Conservation (phyloP, 768 basidiomycete species). For the Boletus rubropictus region DNA sequence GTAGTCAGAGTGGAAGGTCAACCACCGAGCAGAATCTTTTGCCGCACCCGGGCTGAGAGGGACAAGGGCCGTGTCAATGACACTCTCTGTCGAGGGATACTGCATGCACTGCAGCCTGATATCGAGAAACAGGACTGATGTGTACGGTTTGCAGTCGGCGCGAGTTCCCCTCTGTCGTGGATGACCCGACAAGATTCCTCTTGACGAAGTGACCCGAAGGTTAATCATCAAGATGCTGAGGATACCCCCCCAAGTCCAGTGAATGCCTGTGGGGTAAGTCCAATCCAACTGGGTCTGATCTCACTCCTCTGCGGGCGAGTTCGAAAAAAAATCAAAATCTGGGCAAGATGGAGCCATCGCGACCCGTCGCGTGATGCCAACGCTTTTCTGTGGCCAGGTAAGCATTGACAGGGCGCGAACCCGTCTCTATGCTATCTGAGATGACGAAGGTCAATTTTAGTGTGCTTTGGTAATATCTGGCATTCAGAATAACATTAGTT, state of each 20-base stretch:
- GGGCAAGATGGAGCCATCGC: background rate
- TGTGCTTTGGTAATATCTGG: background rate
- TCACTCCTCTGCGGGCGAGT: constrained; percentile 10
- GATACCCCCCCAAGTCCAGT: background rate
- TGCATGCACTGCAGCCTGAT: background rate
- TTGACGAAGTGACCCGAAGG: background rate
- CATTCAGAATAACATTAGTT: constrained; percentile 4
- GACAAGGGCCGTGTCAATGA: constrained; percentile 10
- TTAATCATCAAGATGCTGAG: background rate
- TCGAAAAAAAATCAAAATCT: constrained; percentile 3
- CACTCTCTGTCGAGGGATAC: background rate
- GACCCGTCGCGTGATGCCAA: background rate
- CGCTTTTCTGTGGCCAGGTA: background rate
- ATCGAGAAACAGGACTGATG: background rate
- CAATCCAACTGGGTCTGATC: constrained; percentile 4
- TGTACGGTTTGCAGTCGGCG: background rate
- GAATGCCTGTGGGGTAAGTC: background rate
- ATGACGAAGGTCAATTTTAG: constrained; percentile 1
- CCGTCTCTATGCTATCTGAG: background rate
- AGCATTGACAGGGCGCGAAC: background rate
- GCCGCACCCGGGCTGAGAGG: background rate
- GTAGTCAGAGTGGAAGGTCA: constrained; percentile 24
- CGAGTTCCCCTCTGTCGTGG: background rate
- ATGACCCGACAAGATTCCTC: background rate
- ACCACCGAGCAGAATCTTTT: constrained; percentile 14